These are phyloP conservation scores for Vanrija humicola DNA, from an alignment of 1,284 basidiomycete species.

Conservation along the genomic window DNA sequence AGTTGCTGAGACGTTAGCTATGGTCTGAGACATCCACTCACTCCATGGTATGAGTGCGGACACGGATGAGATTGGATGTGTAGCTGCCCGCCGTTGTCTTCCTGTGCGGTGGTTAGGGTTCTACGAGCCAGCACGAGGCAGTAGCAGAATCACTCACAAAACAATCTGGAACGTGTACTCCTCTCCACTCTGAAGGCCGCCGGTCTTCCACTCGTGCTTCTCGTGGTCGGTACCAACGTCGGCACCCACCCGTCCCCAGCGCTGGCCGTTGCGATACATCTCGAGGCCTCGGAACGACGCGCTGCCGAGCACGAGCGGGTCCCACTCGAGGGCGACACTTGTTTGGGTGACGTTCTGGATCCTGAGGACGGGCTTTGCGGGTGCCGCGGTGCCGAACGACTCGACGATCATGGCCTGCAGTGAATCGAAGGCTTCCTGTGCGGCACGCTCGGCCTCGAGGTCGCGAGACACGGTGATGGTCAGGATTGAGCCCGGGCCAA, in stretches of 20 bases:
- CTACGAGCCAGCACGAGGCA: not conserved
- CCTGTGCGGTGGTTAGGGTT: slow-evolving; percentile 17
- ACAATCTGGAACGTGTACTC: slow-evolving; percentile 90
- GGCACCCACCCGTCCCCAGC: slow-evolving; percentile 59
- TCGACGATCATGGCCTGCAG: slow-evolving; percentile 75
- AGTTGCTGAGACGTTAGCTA: slow-evolving; percentile 57
- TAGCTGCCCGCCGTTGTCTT: slow-evolving; percentile 82
- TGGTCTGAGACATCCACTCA: slow-evolving; percentile 17
- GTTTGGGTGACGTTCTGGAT: slow-evolving; percentile 93
- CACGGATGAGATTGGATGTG: slow-evolving; percentile 72
- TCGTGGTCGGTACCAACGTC: slow-evolving; percentile 32
- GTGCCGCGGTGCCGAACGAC: slow-evolving; percentile 65
- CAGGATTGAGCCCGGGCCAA: slow-evolving; percentile 89
- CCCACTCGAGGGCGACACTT: slow-evolving; percentile 89
- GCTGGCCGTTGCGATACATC: slow-evolving; percentile 83
- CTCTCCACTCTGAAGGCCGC: slow-evolving; percentile 78
- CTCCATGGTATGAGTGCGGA: slow-evolving; percentile 83
- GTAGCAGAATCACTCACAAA: slow-evolving; percentile 53
- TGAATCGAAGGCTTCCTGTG: slow-evolving; percentile 73
- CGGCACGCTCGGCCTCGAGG: slow-evolving; percentile 69
- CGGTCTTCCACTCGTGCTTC: slow-evolving; percentile 62
- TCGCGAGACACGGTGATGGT: slow-evolving; percentile 90
- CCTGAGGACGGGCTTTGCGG: slow-evolving; percentile 63
- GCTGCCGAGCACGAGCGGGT: slow-evolving; percentile 73
- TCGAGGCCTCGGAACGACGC: slow-evolving; percentile 79